Evolutionary conservation across 2,329 filamentous ascomycete species (phyloP).

Genomic region (Aspergillus sp.): DNA sequence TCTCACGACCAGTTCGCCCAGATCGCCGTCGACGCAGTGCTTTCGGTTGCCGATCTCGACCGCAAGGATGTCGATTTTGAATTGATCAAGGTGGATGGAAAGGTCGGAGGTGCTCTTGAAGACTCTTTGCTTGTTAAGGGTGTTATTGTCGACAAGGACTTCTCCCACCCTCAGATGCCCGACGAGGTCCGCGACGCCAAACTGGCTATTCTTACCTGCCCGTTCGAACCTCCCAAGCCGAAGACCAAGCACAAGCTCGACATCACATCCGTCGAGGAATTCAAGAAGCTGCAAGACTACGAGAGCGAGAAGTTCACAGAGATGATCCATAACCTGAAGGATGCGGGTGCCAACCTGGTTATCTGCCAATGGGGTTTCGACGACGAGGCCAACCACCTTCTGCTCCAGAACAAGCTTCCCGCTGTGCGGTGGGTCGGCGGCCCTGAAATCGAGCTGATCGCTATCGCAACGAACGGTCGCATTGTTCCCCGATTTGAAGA

Average conservation of each 20-base stretch:
- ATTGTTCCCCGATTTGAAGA: constrained; percentile 98
- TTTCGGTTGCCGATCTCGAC: constrained; percentile 93
- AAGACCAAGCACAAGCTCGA: constrained; percentile 99
- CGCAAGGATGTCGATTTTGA: constrained; percentile 98
- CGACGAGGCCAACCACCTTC: constrained; percentile 95
- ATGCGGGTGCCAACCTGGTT: constrained; percentile 91
- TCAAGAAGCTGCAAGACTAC: constrained; percentile 95
- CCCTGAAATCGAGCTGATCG: constrained; percentile 96
- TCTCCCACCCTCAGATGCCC: constrained; percentile 99
- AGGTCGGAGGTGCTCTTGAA: constrained; percentile 90
- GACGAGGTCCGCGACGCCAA: constrained; percentile 93
- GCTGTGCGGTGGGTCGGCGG: constrained; percentile 98
- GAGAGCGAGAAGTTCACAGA: constrained; percentile 95
- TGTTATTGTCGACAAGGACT: constrained; percentile 99
- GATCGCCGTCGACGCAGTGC: constrained; percentile 94
- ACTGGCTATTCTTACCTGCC: constrained; percentile 94
- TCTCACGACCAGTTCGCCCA: constrained; percentile 97
- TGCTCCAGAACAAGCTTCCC: constrained; percentile 92
- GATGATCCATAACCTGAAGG: constrained; percentile 99
- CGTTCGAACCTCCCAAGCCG: constrained; percentile 97
- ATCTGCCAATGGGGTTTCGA: constrained; percentile 99
- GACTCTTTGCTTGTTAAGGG: constrained; percentile 94
- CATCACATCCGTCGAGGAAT: constrained; percentile 95
- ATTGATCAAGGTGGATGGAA: constrained; percentile 98
- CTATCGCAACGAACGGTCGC: constrained; percentile 95